Evolutionary conservation across 768 basidiomycete genomes (phyloP).

Genomic region (Trametes sanguinea): DNA sequence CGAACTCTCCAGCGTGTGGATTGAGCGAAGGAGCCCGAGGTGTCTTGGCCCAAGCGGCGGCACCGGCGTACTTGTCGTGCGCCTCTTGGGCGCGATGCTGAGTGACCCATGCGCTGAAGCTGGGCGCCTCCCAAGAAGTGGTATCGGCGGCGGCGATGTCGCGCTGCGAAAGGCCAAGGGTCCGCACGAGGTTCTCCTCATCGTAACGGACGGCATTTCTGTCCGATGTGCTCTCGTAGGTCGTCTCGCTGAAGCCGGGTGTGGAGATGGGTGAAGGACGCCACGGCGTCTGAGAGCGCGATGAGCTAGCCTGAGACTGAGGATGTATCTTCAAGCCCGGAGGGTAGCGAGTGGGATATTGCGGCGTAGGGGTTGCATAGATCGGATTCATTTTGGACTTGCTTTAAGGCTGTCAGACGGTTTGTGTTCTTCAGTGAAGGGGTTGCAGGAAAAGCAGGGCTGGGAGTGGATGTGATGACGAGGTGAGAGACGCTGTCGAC

Average conservation of each 20-base stretch:
- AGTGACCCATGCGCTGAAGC: constrained; percentile 5
- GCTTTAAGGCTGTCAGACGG: neutral
- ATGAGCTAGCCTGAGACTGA: neutral
- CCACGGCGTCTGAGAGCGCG: constrained; percentile 1
- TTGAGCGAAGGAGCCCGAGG: neutral
- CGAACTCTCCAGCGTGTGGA: constrained; percentile 15
- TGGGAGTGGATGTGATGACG: neutral
- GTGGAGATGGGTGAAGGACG: constrained; percentile 4
- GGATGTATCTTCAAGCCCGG: neutral
- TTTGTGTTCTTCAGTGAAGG: too few species aligned
- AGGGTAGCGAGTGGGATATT: neutral
- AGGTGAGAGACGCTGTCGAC: neutral
- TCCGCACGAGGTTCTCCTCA: neutral
- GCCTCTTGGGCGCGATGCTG: constrained; percentile 3
- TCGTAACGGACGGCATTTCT: neutral
- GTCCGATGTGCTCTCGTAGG: neutral
- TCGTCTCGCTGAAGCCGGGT: constrained; percentile 3
- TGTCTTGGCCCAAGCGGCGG: neutral
- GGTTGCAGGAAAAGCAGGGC: neutral
- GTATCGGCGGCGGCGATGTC: neutral
- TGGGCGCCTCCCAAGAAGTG: neutral
- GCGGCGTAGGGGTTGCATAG: neutral
- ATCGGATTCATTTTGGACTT: neutral
- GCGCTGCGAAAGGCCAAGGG: neutral
- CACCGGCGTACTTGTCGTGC: neutral